Base-by-base conservation (phyloP, 495 filamentous ascomycete species). In the Neurospora discreta region DNA sequence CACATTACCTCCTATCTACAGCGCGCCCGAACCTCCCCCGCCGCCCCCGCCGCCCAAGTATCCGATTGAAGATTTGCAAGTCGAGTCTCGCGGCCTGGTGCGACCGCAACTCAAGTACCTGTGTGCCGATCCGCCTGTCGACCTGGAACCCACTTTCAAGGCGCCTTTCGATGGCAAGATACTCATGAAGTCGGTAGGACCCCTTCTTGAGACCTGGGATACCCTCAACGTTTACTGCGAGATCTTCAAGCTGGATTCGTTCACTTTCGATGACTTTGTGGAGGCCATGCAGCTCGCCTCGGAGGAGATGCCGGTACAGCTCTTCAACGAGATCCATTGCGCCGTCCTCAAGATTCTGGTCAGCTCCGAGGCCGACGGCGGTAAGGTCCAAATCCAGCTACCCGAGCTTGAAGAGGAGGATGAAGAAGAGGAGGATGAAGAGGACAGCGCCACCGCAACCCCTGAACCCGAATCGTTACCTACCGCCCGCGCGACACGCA, bases 171-270 rank as follows among this genome's bases (percentile, higher is more conserved):
- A 79, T 68, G 86, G 87, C 73, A 89, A 89, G 44, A 88, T 97
- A 70, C 81, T 87, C 18, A 93, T 93, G 87, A 88, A 91, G 76
- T 93, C 92, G 3, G 88, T 96, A 11, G 93, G 93, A 1, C 85
- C 87, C 15, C 83, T 98, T 11, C 82, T 98, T 38, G 94, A 97
- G 80, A 93, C 90, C 0, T 99, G 96, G 96, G 91, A 97, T 73
- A 97, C 94, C 7, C 85, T 99, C 33, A 98, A 97, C 77, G 95
- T 98, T 40, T 97, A 96, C 77, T 96, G 93, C 75, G 92, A 97
- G 77, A 90, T 97, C 11, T 97, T 93, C 75, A 88, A 92, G 74
- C 85, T 99, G 30, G 95, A 99, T 78, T 98, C 95, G 0, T 99
- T 98, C 77, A 98, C 95, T 0, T 95, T 99, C 76, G 95, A 99